These are phyloP conservation scores for Apophysomyces variabilis DNA, from an alignment of 371 early-diverging fungal genomes.

Conservation along the genomic window DNA sequence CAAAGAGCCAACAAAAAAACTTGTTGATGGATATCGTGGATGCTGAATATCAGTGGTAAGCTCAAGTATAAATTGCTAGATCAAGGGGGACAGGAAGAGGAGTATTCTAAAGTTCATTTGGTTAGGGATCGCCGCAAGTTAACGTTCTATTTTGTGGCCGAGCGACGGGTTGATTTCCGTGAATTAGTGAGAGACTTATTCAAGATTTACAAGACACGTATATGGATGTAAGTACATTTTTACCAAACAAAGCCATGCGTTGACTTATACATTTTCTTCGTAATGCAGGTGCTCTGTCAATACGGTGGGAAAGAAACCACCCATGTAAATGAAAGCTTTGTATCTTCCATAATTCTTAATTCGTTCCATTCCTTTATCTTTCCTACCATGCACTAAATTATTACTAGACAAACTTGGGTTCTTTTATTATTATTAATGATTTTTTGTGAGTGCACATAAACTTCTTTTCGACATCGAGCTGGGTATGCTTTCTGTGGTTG, in stretches of 20 bases:
- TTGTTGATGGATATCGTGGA: constrained; percentile 93
- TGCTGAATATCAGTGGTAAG: constrained; percentile 92
- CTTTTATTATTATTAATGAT: background rate
- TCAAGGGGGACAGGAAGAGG: background rate
- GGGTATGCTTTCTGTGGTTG: no score
- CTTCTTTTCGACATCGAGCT: background rate
- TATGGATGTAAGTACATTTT: constrained; percentile 81
- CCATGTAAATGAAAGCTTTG: constrained; percentile 13
- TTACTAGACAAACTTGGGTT: constrained; percentile 7
- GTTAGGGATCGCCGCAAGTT: constrained; percentile 88
- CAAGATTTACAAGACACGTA: constrained; percentile 97
- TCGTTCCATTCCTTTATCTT: background rate
- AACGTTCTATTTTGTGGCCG: constrained; percentile 90
- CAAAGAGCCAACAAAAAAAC: constrained; percentile 81
- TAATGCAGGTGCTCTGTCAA: constrained; percentile 14
- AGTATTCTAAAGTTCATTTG: background rate
- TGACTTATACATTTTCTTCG: background rate
- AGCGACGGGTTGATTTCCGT: constrained; percentile 94
- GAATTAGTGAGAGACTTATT: constrained; percentile 97
- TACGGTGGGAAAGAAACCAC: constrained; percentile 15
- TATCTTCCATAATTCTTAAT: background rate
- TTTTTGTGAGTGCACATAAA: constrained; percentile 8
- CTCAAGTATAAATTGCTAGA: background rate
- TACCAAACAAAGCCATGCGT: no score
- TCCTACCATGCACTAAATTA: constrained; percentile 5